Evolutionary conservation across 257 asterid species (phyloP).

Genomic region (Jacaranda mimosifolia): DNA sequence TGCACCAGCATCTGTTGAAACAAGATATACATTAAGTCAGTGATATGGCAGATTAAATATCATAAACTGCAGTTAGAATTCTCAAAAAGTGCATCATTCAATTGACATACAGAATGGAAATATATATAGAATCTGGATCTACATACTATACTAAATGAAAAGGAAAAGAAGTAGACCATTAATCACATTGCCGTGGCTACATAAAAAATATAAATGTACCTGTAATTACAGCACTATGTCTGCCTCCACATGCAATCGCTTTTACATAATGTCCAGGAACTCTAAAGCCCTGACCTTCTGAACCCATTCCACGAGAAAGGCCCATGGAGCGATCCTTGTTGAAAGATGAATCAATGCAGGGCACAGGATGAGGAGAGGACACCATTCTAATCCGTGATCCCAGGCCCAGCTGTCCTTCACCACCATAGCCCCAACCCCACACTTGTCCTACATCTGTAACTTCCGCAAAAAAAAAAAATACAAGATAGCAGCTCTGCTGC

Average conservation of each 20-base stretch:
- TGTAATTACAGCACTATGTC: slow-evolving; percentile 94
- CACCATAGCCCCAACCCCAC: slow-evolving; percentile 99
- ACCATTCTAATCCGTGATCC: slow-evolving; percentile 96
- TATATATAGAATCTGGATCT: background rate
- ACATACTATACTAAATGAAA: background rate
- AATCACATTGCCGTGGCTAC: background rate
- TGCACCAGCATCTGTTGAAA: slow-evolving; percentile 89
- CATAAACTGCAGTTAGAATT: slow-evolving; percentile 1
- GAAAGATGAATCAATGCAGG: slow-evolving; percentile 75
- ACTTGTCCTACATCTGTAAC: slow-evolving; percentile 95
- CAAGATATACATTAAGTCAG: slow-evolving; percentile 32
- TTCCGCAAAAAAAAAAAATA: slow-evolving; percentile 39
- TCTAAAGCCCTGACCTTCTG: slow-evolving; percentile 69
- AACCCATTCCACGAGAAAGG: slow-evolving; percentile 64
- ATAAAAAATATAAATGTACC: slow-evolving; percentile 48
- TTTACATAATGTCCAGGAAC: slow-evolving; percentile 85
- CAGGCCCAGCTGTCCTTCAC: slow-evolving; percentile 97
- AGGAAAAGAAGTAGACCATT: background rate
- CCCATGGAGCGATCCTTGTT: slow-evolving; percentile 61
- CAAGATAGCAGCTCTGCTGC: slow-evolving; percentile 39
- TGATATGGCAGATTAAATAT: slow-evolving; percentile 16
- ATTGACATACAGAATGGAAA: background rate
- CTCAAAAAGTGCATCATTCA: background rate
- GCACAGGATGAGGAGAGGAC: slow-evolving; percentile 95
- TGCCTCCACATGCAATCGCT: slow-evolving; percentile 97